phyloP scores from a whole-genome alignment of 2,329 filamentous ascomycete species.

The Xylaria polymorpha region DNA sequence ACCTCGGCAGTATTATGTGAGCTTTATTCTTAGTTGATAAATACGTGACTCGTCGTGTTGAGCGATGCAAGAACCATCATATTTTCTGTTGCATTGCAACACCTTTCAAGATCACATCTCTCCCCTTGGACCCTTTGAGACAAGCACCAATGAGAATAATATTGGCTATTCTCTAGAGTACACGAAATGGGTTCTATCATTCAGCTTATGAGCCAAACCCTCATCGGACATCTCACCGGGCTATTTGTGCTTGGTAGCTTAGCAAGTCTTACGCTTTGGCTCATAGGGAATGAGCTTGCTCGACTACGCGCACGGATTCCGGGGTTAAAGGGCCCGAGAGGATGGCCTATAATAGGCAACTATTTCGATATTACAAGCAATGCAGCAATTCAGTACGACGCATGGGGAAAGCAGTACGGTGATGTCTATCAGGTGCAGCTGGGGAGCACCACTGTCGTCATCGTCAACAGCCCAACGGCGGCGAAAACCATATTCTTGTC shows the following conservation, averaged over 20 bases:
- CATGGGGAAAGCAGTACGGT: slow-evolving; percentile 70
- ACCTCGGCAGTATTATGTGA: slow-evolving; percentile 4
- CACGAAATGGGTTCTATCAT: slow-evolving; percentile 28
- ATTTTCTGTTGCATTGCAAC: background rate
- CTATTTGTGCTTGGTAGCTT: slow-evolving; percentile 24
- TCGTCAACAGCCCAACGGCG: slow-evolving; percentile 81
- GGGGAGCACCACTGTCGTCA: slow-evolving; percentile 78
- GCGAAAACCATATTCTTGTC: slow-evolving; percentile 81
- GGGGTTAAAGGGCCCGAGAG: slow-evolving; percentile 45
- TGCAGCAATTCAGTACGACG: slow-evolving; percentile 61
- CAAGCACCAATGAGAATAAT: background rate
- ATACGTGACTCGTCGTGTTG: background rate
- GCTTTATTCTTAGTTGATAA: background rate
- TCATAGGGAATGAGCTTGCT: slow-evolving; percentile 45
- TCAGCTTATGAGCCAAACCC: slow-evolving; percentile 17
- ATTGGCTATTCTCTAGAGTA: background rate
- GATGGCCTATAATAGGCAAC: slow-evolving; percentile 67
- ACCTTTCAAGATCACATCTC: background rate
- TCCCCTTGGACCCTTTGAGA: background rate
- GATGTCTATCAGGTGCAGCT: slow-evolving; percentile 75
- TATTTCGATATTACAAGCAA: slow-evolving; percentile 69
- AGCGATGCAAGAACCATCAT: background rate
- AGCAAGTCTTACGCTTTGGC: slow-evolving; percentile 34
- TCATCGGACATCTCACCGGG: slow-evolving; percentile 10
- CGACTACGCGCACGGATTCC: slow-evolving; percentile 44